Base-by-base conservation (phyloP, 164 flowering plant species). In the Kingdonia uniflora region DNA sequence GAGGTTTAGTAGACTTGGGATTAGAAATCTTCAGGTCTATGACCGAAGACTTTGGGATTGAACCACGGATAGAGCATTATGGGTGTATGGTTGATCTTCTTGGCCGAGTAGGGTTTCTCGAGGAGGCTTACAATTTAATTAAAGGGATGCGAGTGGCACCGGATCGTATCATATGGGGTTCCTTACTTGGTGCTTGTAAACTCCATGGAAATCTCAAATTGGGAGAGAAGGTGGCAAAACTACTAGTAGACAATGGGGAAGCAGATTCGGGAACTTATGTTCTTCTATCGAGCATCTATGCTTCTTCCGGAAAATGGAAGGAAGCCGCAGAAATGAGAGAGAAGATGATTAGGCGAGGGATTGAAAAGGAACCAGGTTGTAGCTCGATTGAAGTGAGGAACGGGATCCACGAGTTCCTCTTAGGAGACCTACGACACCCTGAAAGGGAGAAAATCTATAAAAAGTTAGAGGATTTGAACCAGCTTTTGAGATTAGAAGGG, bases 51-150 rank as follows among this genome's bases (percentile, higher is more conserved):
- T 12, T 78, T 46, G 73, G n/a, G n/a, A n/a, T n/a, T n/a, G n/a
- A n/a, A n/a, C n/a, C n/a, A n/a, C n/a, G n/a, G n/a, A n/a, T n/a
- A n/a, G n/a, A n/a, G n/a, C n/a, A n/a, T n/a, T n/a, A n/a, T n/a
- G n/a, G n/a, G n/a, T n/a, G n/a, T n/a, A n/a, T n/a, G n/a, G n/a
- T n/a, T n/a, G n/a, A n/a, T n/a, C n/a, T n/a, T n/a, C n/a, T n/a
- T n/a, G n/a, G 82, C 15, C 73, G 90, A 26, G 77, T 82, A 12
- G 90, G 90, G 19, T 55, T 14, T 22, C 71, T 83, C 44, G 66
- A 73, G 17, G 78, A 80, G 56, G 67, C 62, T 5, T 56, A 51
- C 6, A 21, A 14, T 44, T 52, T 43, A 17, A 45, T 29, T 40
- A 33, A 2, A 15, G 2, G 22, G 42, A 16, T 58, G 63, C 54